Percentiles rank a stretch among this genome's conserved stretches.
Conservation (phyloP, 129 eudicot genomes). For the Centrapalus pauciflorus region DNA sequence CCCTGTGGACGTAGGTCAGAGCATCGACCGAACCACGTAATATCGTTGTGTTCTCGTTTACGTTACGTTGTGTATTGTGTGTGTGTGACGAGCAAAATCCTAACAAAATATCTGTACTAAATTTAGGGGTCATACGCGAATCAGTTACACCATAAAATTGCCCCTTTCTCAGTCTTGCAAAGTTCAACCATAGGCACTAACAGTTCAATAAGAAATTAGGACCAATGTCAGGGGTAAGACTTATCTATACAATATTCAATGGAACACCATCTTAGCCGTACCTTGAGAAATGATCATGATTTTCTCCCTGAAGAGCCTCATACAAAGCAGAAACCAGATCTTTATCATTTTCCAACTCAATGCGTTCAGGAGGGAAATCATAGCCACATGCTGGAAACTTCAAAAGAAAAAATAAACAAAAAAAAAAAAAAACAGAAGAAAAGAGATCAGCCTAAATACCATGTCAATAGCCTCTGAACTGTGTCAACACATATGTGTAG, state of each 20-base stretch:
- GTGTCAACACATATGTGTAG: conserved; percentile 4
- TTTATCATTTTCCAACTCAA: conserved; percentile 51
- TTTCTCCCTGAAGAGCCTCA: conserved; percentile 72
- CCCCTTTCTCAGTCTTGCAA: neutral
- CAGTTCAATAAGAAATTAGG: neutral
- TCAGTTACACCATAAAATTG: neutral
- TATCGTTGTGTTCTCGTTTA: too few relatives aligned
- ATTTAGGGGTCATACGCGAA: too few relatives aligned
- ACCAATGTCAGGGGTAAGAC: neutral
- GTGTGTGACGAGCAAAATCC: too few relatives aligned
- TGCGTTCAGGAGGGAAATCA: conserved; percentile 48
- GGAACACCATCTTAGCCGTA: conserved; percentile 16
- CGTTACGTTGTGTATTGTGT: too few relatives aligned
- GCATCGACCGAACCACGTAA: too few relatives aligned
- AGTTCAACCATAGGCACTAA: neutral
- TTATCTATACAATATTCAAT: neutral
- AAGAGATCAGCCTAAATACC: neutral
- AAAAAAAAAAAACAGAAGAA: neutral
- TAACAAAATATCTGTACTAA: too few relatives aligned
- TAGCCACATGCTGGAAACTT: conserved; percentile 86
- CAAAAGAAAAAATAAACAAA: neutral
- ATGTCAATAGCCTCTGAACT: neutral
- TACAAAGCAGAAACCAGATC: conserved; percentile 66
- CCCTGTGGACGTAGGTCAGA: too few relatives aligned
- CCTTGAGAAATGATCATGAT: conserved; percentile 50